A percentile compares a stretch with the other conserved stretches of the same genome.
These are phyloP conservation scores for Teratosphaeria epicoccoides DNA, from an alignment of 2,329 filamentous ascomycete species.

Conservation along the genomic window DNA sequence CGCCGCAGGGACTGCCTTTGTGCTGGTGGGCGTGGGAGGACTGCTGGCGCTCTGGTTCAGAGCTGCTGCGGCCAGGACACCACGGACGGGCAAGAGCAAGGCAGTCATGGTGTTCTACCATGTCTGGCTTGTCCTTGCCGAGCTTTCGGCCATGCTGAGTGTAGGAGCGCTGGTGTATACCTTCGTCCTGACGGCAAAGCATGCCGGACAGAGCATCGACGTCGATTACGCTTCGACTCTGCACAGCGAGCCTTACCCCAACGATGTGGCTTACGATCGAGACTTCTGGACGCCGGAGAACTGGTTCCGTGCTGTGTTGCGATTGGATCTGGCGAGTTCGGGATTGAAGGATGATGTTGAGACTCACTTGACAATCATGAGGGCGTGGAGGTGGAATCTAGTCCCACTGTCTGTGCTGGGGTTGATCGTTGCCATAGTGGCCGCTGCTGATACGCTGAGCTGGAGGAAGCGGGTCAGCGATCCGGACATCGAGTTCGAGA, in stretches of 20 bases:
- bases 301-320: constrained; percentile 19
- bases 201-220: constrained; percentile 16
- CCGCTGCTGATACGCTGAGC: constrained; percentile 8
- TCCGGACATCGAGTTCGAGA: not conserved
- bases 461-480: constrained; percentile 1
- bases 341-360: constrained; percentile 12
- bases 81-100: not conserved
- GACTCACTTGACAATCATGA: constrained; percentile 13
- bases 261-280: constrained; percentile 19
- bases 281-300: constrained; percentile 21
- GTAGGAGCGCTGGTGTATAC: constrained; percentile 19
- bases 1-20: constrained; percentile 21
- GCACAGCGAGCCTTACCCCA: constrained; percentile 17
- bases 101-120: constrained; percentile 4
- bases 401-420: constrained; percentile 19
- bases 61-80: not conserved
- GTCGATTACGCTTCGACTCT: constrained; percentile 12
- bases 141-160: constrained; percentile 15
- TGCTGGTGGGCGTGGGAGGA: constrained; percentile 20
- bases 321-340: constrained; percentile 9
- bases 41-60: constrained; percentile 17
- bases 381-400: constrained; percentile 23
- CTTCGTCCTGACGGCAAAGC: constrained; percentile 15
- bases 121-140: constrained; percentile 15
- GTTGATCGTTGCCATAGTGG: constrained; percentile 9